These are phyloP conservation scores for Gardenia jasminoides DNA, from an alignment of 257 asterid species.

Conservation along the genomic window DNA sequence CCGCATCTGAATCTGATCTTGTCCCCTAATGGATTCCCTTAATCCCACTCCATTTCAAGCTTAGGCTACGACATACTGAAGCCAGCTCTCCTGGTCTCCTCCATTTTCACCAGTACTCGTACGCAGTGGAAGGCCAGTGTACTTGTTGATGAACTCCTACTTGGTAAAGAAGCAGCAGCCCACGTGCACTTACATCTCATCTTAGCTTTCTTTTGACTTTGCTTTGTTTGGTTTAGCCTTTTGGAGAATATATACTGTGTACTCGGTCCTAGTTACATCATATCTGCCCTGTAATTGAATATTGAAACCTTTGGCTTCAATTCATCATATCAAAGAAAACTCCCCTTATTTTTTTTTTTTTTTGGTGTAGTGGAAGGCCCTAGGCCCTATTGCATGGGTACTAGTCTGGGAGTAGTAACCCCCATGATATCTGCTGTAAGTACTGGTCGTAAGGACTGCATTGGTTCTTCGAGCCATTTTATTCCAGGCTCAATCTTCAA, in stretches of 20 bases:
- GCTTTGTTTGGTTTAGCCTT: conserved; percentile 19
- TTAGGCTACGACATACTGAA: neutral
- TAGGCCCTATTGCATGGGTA: no score
- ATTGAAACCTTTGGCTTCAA: conserved; percentile 9
- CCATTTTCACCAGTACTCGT: neutral
- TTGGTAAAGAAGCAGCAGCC: conserved; percentile 20
- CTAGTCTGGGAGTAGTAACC: no score
- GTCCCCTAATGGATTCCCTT: neutral
- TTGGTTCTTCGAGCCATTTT: no score
- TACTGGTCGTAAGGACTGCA: no score
- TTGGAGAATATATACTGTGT: conserved; percentile 5
- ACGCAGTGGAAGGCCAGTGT: neutral
- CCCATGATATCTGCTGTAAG: no score
- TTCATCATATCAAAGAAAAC: conserved; percentile 9
- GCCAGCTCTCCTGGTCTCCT: conserved; percentile 10
- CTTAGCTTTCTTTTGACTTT: conserved; percentile 23
- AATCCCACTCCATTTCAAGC: neutral
- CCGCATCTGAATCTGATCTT: neutral
- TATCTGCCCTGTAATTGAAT: conserved; percentile 27
- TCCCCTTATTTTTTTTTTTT: no score
- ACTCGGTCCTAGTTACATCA: conserved; percentile 27
- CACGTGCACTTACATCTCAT: conserved; percentile 45
- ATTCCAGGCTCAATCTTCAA: no score
- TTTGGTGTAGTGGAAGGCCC: no score
- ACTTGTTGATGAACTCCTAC: conserved; percentile 5